Base-by-base conservation (phyloP, 2,329 filamentous ascomycete species). In the Ampelomyces quisqualis region DNA sequence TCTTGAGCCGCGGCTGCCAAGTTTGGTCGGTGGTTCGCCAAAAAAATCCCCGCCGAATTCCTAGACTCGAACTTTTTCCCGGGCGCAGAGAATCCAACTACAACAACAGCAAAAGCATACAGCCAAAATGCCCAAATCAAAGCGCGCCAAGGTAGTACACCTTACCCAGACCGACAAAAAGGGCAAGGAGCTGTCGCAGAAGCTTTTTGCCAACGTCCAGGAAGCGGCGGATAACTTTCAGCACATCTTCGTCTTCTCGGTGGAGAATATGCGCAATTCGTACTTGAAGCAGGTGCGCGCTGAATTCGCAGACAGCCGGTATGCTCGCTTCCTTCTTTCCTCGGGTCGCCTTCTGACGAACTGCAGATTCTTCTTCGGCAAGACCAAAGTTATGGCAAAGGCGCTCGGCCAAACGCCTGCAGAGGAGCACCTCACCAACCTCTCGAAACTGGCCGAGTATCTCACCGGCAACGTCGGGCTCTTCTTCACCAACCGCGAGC, bases 371-470 rank as follows among this genome's bases (percentile, higher is more conserved):
- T 97, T 97, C 82, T 97, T 96, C 73, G 93, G 91, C 74, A 98
- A 97, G 77, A 97, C 91, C 45, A 97, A 97, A 75, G 90, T 98
- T 70, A 97, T 97, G 90, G 84, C 88, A 60, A 91, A 93, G 73
- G 90, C 93, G 42, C 85, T 98, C 18, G 93, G 93, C 65, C 80
- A 80, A 52, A 84, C 77, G 38, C 78, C 83, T 55, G 85, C 87
- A 63, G 86, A 88, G 61, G 88, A 90, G 72, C 80, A 87, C 71
- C 86, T 88, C 56, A 81, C 87, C 30, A 88, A 88, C 65, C 81
- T 93, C 60, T 77, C 88, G 66, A 72, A 74, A 49, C 81, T 96
- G 43, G 73, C 79, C 14, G 74, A 75, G 31, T 80, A 88, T 75
- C 77, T 97, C 36, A 72, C 77, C 55, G 93, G 93, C 62, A 85